Percentiles rank a stretch among this genome's conserved stretches.
phyloP scores from a whole-genome alignment of 345 rosid species.

The Physaria fendleri region DNA sequence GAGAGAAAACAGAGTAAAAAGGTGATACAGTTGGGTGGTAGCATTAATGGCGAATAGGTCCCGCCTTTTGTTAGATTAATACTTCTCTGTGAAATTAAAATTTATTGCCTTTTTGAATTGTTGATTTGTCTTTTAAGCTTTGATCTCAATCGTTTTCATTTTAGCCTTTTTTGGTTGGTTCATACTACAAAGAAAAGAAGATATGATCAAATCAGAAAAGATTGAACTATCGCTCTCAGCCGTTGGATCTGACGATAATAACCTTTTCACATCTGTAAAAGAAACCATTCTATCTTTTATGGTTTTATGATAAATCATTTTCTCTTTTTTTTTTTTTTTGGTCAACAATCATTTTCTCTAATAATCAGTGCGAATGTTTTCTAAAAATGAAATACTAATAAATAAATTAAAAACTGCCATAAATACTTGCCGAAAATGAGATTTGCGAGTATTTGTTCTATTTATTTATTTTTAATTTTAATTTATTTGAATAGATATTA shows the following conservation, averaged over 20 bases:
- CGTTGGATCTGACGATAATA: slow-evolving; percentile 34
- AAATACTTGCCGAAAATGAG: too few species aligned
- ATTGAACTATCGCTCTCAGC: slow-evolving; percentile 27
- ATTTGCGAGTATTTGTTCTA: too few species aligned
- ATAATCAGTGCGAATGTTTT: too few species aligned
- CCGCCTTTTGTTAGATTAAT: background rate
- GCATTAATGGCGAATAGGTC: slow-evolving; percentile 32
- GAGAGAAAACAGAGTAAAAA: background rate
- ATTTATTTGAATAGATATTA: too few species aligned
- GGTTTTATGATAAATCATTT: background rate
- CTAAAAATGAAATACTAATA: too few species aligned
- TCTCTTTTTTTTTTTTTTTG: too few species aligned
- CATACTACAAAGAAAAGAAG: background rate
- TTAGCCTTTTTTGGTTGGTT: slow-evolving; percentile 4
- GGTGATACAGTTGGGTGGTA: slow-evolving; percentile 8
- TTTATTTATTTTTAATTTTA: too few species aligned
- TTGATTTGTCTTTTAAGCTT: background rate
- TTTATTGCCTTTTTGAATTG: background rate
- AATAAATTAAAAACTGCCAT: too few species aligned
- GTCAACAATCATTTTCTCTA: too few species aligned
- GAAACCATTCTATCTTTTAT: too few species aligned
- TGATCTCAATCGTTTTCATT: background rate
- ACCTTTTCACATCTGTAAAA: too few species aligned
- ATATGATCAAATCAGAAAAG: slow-evolving; percentile 26
- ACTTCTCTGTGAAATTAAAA: background rate